Evolutionary conservation across 1,284 basidiomycete species (phyloP), one percentile per base, ranked within the genome.

Genomic region (Phellinidium pouzarii): DNA sequence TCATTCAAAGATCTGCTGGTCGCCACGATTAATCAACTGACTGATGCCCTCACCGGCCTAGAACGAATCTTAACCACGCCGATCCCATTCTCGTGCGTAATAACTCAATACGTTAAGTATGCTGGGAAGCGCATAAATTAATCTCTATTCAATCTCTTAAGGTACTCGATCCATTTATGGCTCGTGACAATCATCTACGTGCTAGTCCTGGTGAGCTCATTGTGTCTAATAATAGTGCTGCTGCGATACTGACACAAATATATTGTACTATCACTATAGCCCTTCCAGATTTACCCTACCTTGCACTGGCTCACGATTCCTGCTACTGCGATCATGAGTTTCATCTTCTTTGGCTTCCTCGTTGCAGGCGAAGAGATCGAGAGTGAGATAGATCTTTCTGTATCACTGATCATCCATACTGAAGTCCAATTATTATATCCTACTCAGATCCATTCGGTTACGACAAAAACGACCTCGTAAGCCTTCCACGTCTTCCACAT

Each of bases 41-140:
- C 80, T 3, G 84, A 89, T 50, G 77, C 81, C 14, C 67, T 90
- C 40, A 83, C 82, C 5, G 80, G 80, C 4, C 71, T 90, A 3
- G 87, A 91, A 63, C 73, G 87, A 41, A 87, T 90, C 58, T 69
- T 89, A 11, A 88, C 86, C 0, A 89, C 85, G 0, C 87, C 87
- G 0, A 87, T 91, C 44, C 87, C 87, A 1, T 89, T 86, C 68
- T 86, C 82, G 74, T 88, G 67, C 58, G 71, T 67, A 20, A 3
- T 23, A 41, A 25, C 14, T n/a, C n/a, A n/a, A n/a, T n/a, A 19
- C 41, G n/a, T 47, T 36, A 40, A 55, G 3, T 44, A 49, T 23
- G 38, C 38, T 29, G 19, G 37, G 17, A 26, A 19, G 14, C 25
- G n/a, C 8, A n/a, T 8, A n/a, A 6, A 19, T n/a, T 19, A 7